Evolutionary conservation across 352 stramenopile species (phyloP).

Genomic region (Phytophthora lateralis): DNA sequence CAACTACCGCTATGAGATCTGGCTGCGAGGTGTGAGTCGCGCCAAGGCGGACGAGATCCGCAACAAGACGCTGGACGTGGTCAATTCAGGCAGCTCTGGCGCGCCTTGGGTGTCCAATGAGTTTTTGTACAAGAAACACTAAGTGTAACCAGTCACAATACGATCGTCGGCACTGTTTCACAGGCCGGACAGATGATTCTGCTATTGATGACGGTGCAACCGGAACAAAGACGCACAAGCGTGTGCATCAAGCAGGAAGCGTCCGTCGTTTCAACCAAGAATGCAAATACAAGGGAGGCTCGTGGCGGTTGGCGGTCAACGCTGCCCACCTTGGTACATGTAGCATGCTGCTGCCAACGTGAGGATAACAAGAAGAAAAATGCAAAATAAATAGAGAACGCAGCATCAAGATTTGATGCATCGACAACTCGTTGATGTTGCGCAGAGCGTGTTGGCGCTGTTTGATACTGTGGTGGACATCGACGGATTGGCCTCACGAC

Average conservation of each 20-base stretch:
- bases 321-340: neutral
- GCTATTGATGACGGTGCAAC: neutral
- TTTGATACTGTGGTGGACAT: conserved; percentile 73
- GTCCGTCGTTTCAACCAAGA: neutral
- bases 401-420: too few species aligned
- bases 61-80: conserved; percentile 64
- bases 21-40: conserved; percentile 69
- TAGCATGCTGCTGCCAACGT: too few species aligned
- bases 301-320: neutral
- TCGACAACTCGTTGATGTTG: conserved; percentile 38
- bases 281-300: conserved; percentile 7
- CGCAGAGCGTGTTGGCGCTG: conserved; percentile 45
- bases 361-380: conserved; percentile 17
- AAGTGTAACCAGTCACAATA: conserved; percentile 35
- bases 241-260: neutral
- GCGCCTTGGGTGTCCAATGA: conserved; percentile 59
- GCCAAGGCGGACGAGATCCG: conserved; percentile 76
- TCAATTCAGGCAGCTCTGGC: conserved; percentile 65
- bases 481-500: conserved; percentile 38
- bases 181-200: neutral
- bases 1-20: conserved; percentile 89
- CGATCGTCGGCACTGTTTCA: conserved; percentile 2
- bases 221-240: neutral
- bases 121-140: conserved; percentile 87
- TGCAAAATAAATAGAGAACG: conserved; percentile 30